phyloP scores from a whole-genome alignment of 345 rosid species.

The Gossypium anomalum region DNA sequence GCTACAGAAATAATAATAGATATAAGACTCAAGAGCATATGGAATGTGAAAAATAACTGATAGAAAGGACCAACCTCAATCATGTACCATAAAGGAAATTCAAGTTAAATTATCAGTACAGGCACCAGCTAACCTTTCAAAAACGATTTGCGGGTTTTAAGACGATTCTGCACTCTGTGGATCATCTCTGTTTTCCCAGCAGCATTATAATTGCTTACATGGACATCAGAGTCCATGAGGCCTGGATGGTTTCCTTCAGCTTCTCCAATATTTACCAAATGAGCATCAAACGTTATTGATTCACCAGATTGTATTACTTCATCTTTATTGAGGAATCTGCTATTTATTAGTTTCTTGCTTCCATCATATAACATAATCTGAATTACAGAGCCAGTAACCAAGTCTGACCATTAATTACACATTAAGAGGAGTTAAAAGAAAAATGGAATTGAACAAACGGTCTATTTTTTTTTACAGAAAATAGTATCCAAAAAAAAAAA shows the following conservation, averaged over 20 bases:
- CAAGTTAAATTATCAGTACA: neutral
- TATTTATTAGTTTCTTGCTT: conserved; percentile 31
- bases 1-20: neutral
- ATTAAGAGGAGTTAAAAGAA: conserved; percentile 12
- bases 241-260: conserved; percentile 25
- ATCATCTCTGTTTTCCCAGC: conserved; percentile 14
- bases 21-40: neutral
- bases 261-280: conserved; percentile 52
- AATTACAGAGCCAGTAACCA: conserved; percentile 15
- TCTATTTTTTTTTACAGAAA: neutral
- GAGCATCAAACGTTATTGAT: conserved; percentile 35
- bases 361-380: conserved; percentile 55
- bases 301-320: conserved; percentile 44
- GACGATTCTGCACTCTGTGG: conserved; percentile 16
- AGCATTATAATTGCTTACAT: conserved; percentile 5
- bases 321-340: conserved; percentile 49
- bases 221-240: conserved; percentile 17
- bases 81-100: neutral
- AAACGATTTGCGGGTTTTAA: conserved; percentile 19
- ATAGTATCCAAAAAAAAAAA: too few relatives aligned
- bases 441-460: neutral
- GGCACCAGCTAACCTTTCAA: conserved; percentile 29
- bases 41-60: neutral
- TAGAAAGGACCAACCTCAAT: neutral
- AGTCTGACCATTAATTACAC: conserved; percentile 9